Conservation (phyloP, 371 early-diverging fungal genomes). For the Aphelidium insulamus region DNA sequence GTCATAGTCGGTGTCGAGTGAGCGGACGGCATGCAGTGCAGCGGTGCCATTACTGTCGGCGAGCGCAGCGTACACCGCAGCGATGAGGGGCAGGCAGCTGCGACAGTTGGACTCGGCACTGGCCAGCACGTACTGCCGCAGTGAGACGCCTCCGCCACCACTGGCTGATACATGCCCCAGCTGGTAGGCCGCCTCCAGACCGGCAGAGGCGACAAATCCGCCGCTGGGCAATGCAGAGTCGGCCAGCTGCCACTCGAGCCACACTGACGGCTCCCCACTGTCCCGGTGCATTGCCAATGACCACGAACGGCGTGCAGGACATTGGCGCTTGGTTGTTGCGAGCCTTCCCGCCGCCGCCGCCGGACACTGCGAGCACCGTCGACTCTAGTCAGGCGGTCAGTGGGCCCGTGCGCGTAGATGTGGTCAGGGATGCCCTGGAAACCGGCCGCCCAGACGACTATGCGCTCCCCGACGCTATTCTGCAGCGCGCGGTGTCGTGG, state of each 20-base stretch:
- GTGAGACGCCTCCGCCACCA: constrained; percentile 5
- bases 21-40: background rate
- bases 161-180: constrained; percentile 25
- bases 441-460: too few relatives aligned
- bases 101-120: constrained; percentile 38
- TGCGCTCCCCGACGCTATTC: too few relatives aligned
- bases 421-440: too few relatives aligned
- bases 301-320: too few relatives aligned
- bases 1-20: constrained; percentile 24
- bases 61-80: constrained; percentile 21
- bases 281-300: too few relatives aligned
- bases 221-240: constrained; percentile 83
- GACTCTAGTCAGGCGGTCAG: too few relatives aligned
- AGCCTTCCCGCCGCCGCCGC: too few relatives aligned
- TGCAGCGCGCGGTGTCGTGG: too few relatives aligned
- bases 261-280: too few relatives aligned
- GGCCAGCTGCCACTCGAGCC: constrained; percentile 57
- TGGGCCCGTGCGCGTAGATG: too few relatives aligned
- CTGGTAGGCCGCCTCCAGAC: constrained; percentile 44
- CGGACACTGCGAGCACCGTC: too few relatives aligned
- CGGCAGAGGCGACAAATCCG: constrained; percentile 60
- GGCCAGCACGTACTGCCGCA: constrained; percentile 19
- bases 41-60: background rate
- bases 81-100: constrained; percentile 39
- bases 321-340: too few relatives aligned